These are phyloP conservation scores for Coprinopsis marcescibilis DNA, from an alignment of 768 basidiomycete genomes.

Conservation along the genomic window DNA sequence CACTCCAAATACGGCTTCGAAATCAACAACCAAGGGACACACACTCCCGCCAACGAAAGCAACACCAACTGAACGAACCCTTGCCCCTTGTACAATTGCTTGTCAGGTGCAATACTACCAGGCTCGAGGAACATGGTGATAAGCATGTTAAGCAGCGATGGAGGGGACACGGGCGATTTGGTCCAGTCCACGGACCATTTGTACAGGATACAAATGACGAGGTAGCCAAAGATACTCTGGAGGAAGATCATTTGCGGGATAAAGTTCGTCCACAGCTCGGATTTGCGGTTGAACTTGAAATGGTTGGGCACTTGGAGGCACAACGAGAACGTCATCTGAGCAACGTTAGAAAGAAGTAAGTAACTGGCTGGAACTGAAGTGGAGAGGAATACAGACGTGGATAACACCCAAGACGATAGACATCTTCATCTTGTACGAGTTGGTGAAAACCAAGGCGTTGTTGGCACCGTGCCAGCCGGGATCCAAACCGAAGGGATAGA, in stretches of 20 bases:
- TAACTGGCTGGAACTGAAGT: slow-evolving; percentile 4
- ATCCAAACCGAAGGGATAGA: slow-evolving; percentile 94
- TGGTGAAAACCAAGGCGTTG: slow-evolving; percentile 88
- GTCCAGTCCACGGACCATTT: slow-evolving; percentile 97
- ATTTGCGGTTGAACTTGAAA: slow-evolving; percentile 80
- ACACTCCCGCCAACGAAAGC: slow-evolving; percentile 71
- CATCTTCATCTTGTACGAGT: slow-evolving; percentile 99
- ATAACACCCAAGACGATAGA: slow-evolving; percentile 93
- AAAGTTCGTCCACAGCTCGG: slow-evolving; percentile 92
- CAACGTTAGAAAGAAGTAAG: slow-evolving; percentile 12
- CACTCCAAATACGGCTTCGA: slow-evolving; percentile 88
- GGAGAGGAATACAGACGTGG: slow-evolving; percentile 58
- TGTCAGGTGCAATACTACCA: slow-evolving; percentile 62
- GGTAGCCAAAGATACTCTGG: slow-evolving; percentile 96
- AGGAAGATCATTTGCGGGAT: slow-evolving; percentile 97
- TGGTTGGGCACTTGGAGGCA: slow-evolving; percentile 96
- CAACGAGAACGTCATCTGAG: slow-evolving; percentile 96
- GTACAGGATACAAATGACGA: slow-evolving; percentile 90
- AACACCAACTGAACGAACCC: slow-evolving; percentile 76
- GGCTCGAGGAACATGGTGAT: slow-evolving; percentile 95
- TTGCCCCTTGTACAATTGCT: slow-evolving; percentile 84
- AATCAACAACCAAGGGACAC: slow-evolving; percentile 93
- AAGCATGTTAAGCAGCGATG: slow-evolving; percentile 91
- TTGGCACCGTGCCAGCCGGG: slow-evolving; percentile 93
- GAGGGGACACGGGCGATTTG: slow-evolving; percentile 59